Evolutionary conservation across 257 asterid genomes (phyloP).

Genomic region (Primulina huaijiensis): DNA sequence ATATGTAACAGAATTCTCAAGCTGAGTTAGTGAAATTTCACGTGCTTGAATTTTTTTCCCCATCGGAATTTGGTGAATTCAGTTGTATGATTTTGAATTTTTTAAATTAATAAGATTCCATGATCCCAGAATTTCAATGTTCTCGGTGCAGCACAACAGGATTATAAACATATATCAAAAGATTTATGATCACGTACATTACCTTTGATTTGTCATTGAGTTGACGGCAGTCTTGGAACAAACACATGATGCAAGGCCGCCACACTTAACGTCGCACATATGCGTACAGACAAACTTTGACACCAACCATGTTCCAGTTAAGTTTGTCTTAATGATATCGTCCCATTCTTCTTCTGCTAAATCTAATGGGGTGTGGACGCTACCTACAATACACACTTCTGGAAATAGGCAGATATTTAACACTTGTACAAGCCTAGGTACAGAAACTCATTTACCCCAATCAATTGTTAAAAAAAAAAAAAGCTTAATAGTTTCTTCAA

Average conservation of each 20-base stretch:
- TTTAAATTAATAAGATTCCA: too few relatives aligned
- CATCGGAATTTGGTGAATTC: not conserved
- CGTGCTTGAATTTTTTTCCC: not conserved
- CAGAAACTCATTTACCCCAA: too few relatives aligned
- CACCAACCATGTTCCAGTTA: slow-evolving; percentile 37
- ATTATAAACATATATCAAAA: not conserved
- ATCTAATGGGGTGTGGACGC: too few relatives aligned
- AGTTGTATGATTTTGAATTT: not conserved
- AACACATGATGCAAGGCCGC: slow-evolving; percentile 24
- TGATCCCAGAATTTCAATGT: not conserved
- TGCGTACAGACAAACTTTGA: slow-evolving; percentile 27
- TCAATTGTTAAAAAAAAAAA: too few relatives aligned
- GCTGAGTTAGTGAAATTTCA: not conserved
- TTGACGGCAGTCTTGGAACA: slow-evolving; percentile 37
- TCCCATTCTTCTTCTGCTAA: slow-evolving; percentile 42
- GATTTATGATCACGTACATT: not conserved
- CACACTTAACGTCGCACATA: slow-evolving; percentile 30
- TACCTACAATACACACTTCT: too few relatives aligned
- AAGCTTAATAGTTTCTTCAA: too few relatives aligned
- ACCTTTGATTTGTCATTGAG: slow-evolving; percentile 40
- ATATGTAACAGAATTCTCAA: not conserved
- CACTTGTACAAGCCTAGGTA: too few relatives aligned
- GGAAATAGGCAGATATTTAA: too few relatives aligned
- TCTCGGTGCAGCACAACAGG: not conserved
- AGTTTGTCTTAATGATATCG: slow-evolving; percentile 28